These are phyloP conservation scores for Fraxinus nigra DNA, from an alignment of 305 asterid species.

Conservation along the genomic window DNA sequence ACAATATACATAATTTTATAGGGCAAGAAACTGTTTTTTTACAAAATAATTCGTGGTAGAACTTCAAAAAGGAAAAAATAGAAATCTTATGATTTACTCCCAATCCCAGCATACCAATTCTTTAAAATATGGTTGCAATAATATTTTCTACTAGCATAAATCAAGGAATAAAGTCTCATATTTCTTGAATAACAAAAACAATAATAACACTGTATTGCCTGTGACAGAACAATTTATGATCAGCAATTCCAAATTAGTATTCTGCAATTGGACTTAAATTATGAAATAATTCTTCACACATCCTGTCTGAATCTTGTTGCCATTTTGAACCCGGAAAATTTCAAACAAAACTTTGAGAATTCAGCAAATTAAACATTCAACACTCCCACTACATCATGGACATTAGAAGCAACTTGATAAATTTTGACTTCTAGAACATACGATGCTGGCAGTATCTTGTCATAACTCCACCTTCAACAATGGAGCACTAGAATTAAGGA, in stretches of 20 bases:
- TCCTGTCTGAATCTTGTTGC: conserved; percentile 8
- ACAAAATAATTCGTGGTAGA: no score
- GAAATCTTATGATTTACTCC: not conserved
- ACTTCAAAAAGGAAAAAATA: no score
- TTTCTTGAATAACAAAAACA: not conserved
- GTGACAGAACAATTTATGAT: not conserved
- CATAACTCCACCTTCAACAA: conserved; percentile 10
- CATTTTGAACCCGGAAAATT: not conserved
- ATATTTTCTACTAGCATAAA: not conserved
- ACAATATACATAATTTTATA: no score
- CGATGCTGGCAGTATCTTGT: not conserved
- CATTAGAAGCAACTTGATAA: not conserved
- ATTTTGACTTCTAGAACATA: not conserved
- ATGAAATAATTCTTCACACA: not conserved
- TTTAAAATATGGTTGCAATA: not conserved
- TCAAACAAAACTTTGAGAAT: conserved; percentile 22
- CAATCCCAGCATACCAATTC: not conserved
- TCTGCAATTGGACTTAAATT: not conserved
- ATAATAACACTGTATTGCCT: not conserved
- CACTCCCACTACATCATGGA: conserved; percentile 14
- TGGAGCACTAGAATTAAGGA: conserved; percentile 29
- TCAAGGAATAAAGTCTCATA: not conserved
- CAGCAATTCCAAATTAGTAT: not conserved
- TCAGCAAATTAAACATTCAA: conserved; percentile 24
- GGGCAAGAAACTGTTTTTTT: no score